Evolutionary conservation across 768 basidiomycete species (phyloP), one percentile per base, ranked within the genome.

Genomic region (Coprinopsis cinerea): DNA sequence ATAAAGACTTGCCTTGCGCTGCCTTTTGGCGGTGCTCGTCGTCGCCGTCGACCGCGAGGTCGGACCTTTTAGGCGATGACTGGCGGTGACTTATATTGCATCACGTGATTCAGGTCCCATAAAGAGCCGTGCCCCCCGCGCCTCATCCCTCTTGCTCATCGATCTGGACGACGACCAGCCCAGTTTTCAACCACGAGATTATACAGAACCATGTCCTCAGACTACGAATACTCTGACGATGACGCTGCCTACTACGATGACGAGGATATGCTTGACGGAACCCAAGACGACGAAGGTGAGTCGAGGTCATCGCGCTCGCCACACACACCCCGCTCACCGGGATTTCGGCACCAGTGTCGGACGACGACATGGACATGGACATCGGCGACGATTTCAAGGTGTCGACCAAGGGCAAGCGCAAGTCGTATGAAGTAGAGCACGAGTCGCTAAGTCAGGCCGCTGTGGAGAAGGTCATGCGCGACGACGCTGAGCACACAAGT

Each of bases 341-440:
- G 30, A 27, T 5, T 41, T 48, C 30, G 27, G 36, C 34, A 18
- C n/a, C 41, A 41, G 48, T 57, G 44, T 59, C 50, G 41, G 63
- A 59, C 30, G 80, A 82, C 48, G 85, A 84, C 53, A 77, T 85
- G 72, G 85, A 84, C 53, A 77, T 85, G 72, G 85, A 85, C 54
- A 71, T 70, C 41, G 56, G 47, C 11, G 79, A 85, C 48, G 83
- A 86, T 62, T 82, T 83, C 65, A 81, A 73, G 54, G 67, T 85
- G 41, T 58, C 68, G 0, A 63, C 72, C 3, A 83, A 81, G 61
- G 72, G 70, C 37, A 77, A 76, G 58, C 73, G 64, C 54, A 88
- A 89, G 69, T 66, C 81, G 1, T 96, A 92, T 61, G 91, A 96
- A 59, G 80, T 96, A 36, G 83, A 90, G n/a, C 88, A 83, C 62